phyloP scores from a whole-genome alignment of 768 basidiomycete genomes.

The Mycena albidolilacea region DNA sequence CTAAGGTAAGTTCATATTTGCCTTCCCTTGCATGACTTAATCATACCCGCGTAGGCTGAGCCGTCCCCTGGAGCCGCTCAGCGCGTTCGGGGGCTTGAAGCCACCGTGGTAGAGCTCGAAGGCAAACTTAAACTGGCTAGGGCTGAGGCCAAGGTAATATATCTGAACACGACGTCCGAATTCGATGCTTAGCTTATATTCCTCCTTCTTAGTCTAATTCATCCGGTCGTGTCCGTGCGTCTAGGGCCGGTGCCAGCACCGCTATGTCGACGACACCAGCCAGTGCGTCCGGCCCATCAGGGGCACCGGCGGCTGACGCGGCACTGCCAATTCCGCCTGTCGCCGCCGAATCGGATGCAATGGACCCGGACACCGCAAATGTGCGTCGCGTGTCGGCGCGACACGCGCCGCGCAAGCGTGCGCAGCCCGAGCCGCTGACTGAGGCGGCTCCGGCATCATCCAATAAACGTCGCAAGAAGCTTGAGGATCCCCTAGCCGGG shows the following conservation, averaged over 20 bases:
- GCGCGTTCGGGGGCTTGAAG: constrained; percentile 12
- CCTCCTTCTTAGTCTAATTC: constrained; percentile 3
- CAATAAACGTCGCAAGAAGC: constrained; percentile 4
- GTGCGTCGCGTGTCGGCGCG: background rate
- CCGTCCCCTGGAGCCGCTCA: background rate
- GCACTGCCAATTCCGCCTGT: background rate
- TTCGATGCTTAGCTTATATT: background rate
- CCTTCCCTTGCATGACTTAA: constrained; percentile 10
- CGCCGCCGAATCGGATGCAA: background rate
- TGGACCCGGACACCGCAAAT: background rate
- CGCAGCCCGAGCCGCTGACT: background rate
- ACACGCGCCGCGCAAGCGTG: background rate
- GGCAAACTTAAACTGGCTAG: constrained; percentile 13
- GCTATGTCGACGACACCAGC: background rate
- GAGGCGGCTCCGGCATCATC: background rate
- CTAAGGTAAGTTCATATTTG: background rate
- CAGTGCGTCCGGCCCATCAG: background rate
- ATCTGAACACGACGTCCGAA: background rate
- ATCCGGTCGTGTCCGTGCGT: constrained; percentile 18
- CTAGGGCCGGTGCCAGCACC: background rate
- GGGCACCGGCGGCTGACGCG: background rate
- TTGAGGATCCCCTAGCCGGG: background rate
- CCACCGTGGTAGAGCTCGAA: constrained; percentile 6
- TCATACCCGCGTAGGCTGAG: background rate
- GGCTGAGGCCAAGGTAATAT: constrained; percentile 12